Evolutionary conservation across 805 yeast species (phyloP), one percentile per base, ranked within the genome.

Genomic region (Myxozyma neotropica): DNA sequence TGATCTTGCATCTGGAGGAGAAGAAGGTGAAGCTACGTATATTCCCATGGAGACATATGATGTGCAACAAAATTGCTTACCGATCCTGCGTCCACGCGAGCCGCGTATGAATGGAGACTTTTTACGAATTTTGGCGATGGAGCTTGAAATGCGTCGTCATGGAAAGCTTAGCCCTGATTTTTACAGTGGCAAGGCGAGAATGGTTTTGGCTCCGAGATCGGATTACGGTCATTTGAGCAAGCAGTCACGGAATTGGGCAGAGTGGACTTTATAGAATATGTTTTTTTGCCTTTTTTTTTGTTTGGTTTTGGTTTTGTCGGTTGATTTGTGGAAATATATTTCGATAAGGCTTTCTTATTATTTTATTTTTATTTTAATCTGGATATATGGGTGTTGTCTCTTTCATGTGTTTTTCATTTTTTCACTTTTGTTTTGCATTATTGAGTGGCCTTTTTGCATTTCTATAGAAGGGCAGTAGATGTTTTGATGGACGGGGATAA

Each of bases 61-160:
- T 39, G 62, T 71, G 21, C 68, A 65, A 31, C 65, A 72, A 13
- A 72, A 71, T 33, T 67, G 69, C 27, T 59, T 70, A 19, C 71
- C 69, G 7, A 63, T 68, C 36, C 39, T 63, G 10, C 67, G 73
- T 4, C 71, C 74, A 2, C 71, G 74, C 15, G 73, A 71, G 51
- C 66, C 68, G 15, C 70, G 76, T 10, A 64, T 71, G 65, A 73
- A 73, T 58, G 68, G 74, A 21, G 70, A 69, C 31, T 73, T 72
- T 55, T 66, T 72, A 44, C 71, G 74, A 13, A 58, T 73, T 23
- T 65, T 70, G 38, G 76, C 76, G 2, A 60, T 73, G 44, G 76
- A 73, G 55, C 63, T 68, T 29, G 61, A 67, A 36, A 73, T 73
- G 75, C 67, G 74, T 27, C 58, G 60, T 27, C 61, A 67, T 48